phyloP scores from a whole-genome alignment of 2,329 filamentous ascomycete genomes.

The Claviceps quebecensis region DNA sequence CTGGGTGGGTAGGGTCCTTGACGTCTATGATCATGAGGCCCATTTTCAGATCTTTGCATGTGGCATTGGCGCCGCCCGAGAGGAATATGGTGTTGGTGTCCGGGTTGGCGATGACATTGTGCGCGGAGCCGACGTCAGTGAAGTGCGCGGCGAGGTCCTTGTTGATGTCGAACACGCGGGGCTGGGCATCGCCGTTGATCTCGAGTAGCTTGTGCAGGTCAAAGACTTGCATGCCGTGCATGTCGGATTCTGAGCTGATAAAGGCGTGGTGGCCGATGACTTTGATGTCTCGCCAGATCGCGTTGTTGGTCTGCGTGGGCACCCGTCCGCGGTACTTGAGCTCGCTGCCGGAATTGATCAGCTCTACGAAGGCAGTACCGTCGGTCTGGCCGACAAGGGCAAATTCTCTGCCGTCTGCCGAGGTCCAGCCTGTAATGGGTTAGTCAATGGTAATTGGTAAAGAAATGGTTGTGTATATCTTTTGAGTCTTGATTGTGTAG shows the following conservation, averaged over 20 bases:
- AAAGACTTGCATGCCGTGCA: constrained; percentile 49
- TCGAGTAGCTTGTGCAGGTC: constrained; percentile 41
- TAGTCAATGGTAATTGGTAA: no score
- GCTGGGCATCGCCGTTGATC: constrained; percentile 19
- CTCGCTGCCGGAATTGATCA: constrained; percentile 23
- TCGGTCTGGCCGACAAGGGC: constrained; percentile 30
- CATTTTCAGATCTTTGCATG: constrained; percentile 22
- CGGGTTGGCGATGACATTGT: constrained; percentile 30
- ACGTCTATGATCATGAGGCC: constrained; percentile 43
- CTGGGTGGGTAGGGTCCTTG: constrained; percentile 34
- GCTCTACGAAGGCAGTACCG: constrained; percentile 32
- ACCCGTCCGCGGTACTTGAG: constrained; percentile 31
- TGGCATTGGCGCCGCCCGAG: constrained; percentile 20
- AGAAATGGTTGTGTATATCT: no score
- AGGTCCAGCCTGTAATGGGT: constrained; percentile 6
- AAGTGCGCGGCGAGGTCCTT: constrained; percentile 21
- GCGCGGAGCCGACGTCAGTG: constrained; percentile 23
- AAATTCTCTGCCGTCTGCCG: constrained; percentile 26
- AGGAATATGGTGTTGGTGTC: constrained; percentile 29
- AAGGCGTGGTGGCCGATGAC: constrained; percentile 22
- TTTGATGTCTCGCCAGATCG: constrained; percentile 27
- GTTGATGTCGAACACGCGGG: constrained; percentile 16
- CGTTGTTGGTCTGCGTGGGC: constrained; percentile 23
- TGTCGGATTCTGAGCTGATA: constrained; percentile 27
- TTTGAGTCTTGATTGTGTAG: no score